Evolutionary conservation across 305 asterid genomes (phyloP).

Genomic region (Galium porrigens): DNA sequence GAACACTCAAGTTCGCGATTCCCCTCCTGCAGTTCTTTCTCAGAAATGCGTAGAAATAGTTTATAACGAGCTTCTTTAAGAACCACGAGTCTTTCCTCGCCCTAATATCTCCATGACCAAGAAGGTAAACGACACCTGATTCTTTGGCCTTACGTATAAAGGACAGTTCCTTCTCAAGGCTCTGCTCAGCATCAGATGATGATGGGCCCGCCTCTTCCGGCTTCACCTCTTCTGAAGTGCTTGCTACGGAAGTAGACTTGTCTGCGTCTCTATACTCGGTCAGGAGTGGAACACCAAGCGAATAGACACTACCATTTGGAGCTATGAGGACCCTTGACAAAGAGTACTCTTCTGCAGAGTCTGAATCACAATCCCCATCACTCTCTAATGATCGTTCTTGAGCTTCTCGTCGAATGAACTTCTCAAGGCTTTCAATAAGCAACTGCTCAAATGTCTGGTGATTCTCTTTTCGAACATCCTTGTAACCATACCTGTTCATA

Average conservation of each 20-base stretch:
- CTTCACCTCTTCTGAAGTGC: constrained; percentile 34
- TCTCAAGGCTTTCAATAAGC: constrained; percentile 89
- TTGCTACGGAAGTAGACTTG: constrained; percentile 37
- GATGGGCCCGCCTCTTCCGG: constrained; percentile 32
- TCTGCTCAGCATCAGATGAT: constrained; percentile 58
- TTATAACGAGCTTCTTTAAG: constrained; percentile 76
- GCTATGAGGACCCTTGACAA: constrained; percentile 62
- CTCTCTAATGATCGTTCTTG: constrained; percentile 92
- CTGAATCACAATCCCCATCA: constrained; percentile 65
- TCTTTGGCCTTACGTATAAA: constrained; percentile 81
- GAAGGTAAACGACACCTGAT: constrained; percentile 88
- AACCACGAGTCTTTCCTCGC: constrained; percentile 98
- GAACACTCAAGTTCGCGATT: constrained; percentile 76
- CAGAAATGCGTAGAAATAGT: constrained; percentile 82
- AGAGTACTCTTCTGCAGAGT: constrained; percentile 46
- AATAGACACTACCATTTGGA: constrained; percentile 80
- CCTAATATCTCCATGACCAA: constrained; percentile 88
- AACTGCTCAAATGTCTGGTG: constrained; percentile 90
- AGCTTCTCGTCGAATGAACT: constrained; percentile 92
- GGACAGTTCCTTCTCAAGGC: constrained; percentile 82
- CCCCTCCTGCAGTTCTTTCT: constrained; percentile 92
- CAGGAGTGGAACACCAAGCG: constrained; percentile 73
- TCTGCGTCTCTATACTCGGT: constrained; percentile 45
- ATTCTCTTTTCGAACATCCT: constrained; percentile 93
- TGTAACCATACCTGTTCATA: constrained; percentile 78